These are phyloP conservation scores for Candida silvicultrix DNA, from an alignment of 805 yeast genomes.

Conservation along the genomic window DNA sequence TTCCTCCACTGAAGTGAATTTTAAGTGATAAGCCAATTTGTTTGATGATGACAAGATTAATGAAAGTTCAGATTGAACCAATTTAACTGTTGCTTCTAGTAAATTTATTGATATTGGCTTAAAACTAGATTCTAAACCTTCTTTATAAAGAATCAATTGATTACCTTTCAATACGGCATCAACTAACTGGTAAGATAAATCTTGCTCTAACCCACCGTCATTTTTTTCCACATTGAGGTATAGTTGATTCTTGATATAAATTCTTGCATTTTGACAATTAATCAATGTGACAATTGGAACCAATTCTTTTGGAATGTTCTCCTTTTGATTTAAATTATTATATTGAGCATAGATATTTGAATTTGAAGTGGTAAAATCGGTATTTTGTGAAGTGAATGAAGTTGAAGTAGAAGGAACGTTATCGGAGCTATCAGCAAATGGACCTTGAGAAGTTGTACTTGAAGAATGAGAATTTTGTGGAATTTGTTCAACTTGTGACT, in stretches of 20 bases:
- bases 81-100: constrained; percentile 12
- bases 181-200: constrained; percentile 6
- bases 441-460: background rate
- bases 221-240: constrained; percentile 24
- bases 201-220: constrained; percentile 26
- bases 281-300: constrained; percentile 66
- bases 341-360: constrained; percentile 9
- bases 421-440: background rate
- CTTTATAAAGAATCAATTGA: constrained; percentile 43
- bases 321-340: constrained; percentile 10
- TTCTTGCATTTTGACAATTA: constrained; percentile 62
- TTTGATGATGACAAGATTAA: constrained; percentile 9
- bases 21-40: constrained; percentile 16
- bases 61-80: constrained; percentile 1
- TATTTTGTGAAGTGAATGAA: background rate
- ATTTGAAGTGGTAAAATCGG: background rate
- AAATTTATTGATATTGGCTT: constrained; percentile 31
- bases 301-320: constrained; percentile 51
- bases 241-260: constrained; percentile 44
- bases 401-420: background rate
- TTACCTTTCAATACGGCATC: constrained; percentile 38
- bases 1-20: constrained; percentile 7
- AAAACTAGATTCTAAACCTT: constrained; percentile 30
- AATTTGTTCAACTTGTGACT: background rate
- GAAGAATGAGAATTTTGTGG: background rate